Evolutionary conservation across 2,329 filamentous ascomycete genomes (phyloP).

Genomic region (Grosmannia huntii): DNA sequence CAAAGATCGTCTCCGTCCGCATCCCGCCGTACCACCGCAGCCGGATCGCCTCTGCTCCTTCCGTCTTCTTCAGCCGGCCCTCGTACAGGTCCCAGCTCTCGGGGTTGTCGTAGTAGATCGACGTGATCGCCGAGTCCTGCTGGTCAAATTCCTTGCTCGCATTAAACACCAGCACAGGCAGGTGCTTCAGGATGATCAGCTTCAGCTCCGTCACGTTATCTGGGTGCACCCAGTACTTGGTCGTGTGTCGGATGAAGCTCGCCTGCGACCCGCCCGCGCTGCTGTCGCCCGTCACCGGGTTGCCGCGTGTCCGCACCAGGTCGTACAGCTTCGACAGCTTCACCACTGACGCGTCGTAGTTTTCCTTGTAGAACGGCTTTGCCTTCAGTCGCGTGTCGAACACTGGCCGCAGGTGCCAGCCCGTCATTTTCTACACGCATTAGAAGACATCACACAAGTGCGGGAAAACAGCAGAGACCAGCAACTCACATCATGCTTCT

Average conservation of each 20-base stretch:
- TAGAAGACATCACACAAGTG: not conserved
- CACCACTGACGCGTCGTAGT: conserved; percentile 92
- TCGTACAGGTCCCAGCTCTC: conserved; percentile 90
- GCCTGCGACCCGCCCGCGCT: conserved; percentile 83
- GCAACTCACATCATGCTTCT: conserved; percentile 77
- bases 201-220: conserved; percentile 98
- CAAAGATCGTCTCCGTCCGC: conserved; percentile 88
- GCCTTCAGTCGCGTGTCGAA: conserved; percentile 90
- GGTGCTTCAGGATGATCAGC: conserved; percentile 92
- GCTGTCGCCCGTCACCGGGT: conserved; percentile 84
- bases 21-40: conserved; percentile 96
- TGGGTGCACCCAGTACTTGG: conserved; percentile 98
- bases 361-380: conserved; percentile 97
- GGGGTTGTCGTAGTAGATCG: conserved; percentile 95
- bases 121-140: conserved; percentile 88
- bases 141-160: conserved; percentile 89
- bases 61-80: conserved; percentile 91
- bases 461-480: not conserved
- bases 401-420: conserved; percentile 87
- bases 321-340: conserved; percentile 94
- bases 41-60: conserved; percentile 92
- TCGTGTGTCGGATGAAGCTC: conserved; percentile 93
- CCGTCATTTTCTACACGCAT: conserved; percentile 65
- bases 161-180: conserved; percentile 95
- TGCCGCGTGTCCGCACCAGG: conserved; percentile 81